A percentile compares a stretch with the other conserved stretches of the same genome.
phyloP scores from a whole-genome alignment of 345 rosid species.

The Rubroshorea leprosula region DNA sequence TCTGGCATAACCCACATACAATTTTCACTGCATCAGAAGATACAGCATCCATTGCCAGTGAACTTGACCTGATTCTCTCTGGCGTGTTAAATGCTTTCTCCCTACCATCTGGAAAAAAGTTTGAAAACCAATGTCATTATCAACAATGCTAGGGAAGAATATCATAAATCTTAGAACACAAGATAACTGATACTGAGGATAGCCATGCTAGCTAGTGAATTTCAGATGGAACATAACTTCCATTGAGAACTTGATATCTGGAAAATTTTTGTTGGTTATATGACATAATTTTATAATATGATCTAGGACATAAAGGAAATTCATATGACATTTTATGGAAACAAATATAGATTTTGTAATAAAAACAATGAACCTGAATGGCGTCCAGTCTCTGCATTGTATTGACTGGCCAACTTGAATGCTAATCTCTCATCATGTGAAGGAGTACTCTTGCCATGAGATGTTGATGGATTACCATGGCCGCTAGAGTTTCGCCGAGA shows the following conservation, averaged over 20 bases:
- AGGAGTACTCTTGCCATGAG: constrained; percentile 36
- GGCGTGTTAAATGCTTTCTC: constrained; percentile 34
- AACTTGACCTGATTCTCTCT: constrained; percentile 40
- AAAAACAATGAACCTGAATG: constrained; percentile 27
- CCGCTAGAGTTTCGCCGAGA: constrained; percentile 38
- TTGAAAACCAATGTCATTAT: not conserved
- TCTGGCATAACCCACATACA: constrained; percentile 53
- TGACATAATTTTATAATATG: not conserved
- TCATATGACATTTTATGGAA: not conserved
- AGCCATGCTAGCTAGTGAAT: not conserved
- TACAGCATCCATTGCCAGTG: constrained; percentile 24
- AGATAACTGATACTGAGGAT: not conserved
- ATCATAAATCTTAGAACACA: not conserved
- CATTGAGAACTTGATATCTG: not conserved
- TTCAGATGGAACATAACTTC: not conserved
- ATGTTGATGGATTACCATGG: constrained; percentile 37
- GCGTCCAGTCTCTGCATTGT: constrained; percentile 24
- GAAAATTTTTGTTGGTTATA: not conserved
- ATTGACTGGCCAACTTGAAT: constrained; percentile 34
- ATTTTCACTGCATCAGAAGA: constrained; percentile 33
- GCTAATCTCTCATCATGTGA: constrained; percentile 30
- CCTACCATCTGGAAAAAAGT: constrained; percentile 29
- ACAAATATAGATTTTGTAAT: not conserved
- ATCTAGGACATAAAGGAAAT: constrained; percentile 1
- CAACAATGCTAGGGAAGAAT: not conserved